Percentiles rank a stretch among this genome's conserved stretches.
phyloP scores from a whole-genome alignment of 306 rosid genomes.

The Cucurbita pepo region DNA sequence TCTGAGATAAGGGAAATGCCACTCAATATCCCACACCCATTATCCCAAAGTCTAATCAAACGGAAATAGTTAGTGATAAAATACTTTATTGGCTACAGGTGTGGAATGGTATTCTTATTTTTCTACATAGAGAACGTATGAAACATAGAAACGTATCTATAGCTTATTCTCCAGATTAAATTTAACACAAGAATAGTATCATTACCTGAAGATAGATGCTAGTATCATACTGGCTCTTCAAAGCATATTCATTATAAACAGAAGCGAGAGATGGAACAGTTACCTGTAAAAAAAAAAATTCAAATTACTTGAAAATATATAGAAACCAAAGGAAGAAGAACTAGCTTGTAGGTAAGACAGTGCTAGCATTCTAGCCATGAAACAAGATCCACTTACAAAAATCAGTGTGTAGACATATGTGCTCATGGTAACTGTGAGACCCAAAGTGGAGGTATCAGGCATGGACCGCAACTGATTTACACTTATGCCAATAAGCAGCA shows the following conservation, averaged over 20 bases:
- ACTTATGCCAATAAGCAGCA: constrained; percentile 87
- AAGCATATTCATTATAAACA: constrained; percentile 92
- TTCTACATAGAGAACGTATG: neutral
- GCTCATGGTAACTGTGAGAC: constrained; percentile 57
- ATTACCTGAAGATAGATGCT: constrained; percentile 98
- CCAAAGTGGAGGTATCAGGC: constrained; percentile 57
- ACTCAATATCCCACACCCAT: neutral
- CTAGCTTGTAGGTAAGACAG: neutral
- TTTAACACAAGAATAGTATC: neutral
- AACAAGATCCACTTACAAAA: constrained; percentile 49
- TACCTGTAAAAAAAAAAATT: constrained; percentile 46
- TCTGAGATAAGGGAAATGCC: neutral
- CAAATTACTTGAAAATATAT: neutral
- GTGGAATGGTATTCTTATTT: neutral
- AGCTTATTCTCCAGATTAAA: neutral
- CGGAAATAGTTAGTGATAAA: neutral
- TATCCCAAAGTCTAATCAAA: neutral
- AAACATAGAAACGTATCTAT: neutral
- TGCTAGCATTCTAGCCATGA: neutral
- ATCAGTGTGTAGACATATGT: constrained; percentile 70
- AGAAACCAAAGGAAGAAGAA: neutral
- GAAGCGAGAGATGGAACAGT: constrained; percentile 97
- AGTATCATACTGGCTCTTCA: constrained; percentile 98
- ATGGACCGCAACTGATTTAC: constrained; percentile 78
- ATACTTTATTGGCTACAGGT: neutral